Evolutionary conservation across 2,329 filamentous ascomycete genomes (phyloP), one percentile per base, ranked within the genome.

Genomic region (Fusarium verticillioides): DNA sequence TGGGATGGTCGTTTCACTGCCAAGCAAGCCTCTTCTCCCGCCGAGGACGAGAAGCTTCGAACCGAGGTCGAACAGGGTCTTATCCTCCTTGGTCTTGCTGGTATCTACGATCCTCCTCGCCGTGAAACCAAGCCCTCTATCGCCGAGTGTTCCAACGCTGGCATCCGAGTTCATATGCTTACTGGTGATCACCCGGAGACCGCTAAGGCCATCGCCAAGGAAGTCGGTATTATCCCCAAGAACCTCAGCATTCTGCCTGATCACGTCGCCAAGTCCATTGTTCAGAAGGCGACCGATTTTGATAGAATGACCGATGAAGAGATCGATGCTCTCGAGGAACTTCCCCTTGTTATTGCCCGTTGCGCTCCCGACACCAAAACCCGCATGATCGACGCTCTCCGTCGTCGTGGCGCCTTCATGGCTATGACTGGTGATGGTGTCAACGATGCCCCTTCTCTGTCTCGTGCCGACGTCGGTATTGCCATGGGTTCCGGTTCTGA

Each of bases 391-490:
- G 93, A 95, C 75, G 94, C 94, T 10, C 88, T 97, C 21, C 93
- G 95, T 73, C 90, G 94, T 21, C 91, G 94, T 44, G 87, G 89
- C 28, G 88, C 89, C 26, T 96, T 93, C 81, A 94, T 92, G 81
- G 94, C 94, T 66, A 96, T 97, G 94, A 96, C 94, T 23, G 94
- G 94, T 66, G 94, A 97, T 76, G 94, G 94, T 52, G 94, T 96
- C 70, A 97, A 97, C 79, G 94, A 97, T 79, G 93, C 93, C 4
- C 94, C 94, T 1, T 94, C 93, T 9, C 87, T 97, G 39, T 93
- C 94, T 75, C 88, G 90, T 49, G 92, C 94, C 5, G 94, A 97
- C 78, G 93, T 97, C 10, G 94, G 93, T 72, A 97, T 96, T 74
- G 94, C 94, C 61, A 97, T 97, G 94, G 94, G 94, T n/a, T 91